These are phyloP conservation scores for Clarireedia hainanense DNA, from an alignment of 2,329 filamentous ascomycete genomes.

Conservation along the genomic window DNA sequence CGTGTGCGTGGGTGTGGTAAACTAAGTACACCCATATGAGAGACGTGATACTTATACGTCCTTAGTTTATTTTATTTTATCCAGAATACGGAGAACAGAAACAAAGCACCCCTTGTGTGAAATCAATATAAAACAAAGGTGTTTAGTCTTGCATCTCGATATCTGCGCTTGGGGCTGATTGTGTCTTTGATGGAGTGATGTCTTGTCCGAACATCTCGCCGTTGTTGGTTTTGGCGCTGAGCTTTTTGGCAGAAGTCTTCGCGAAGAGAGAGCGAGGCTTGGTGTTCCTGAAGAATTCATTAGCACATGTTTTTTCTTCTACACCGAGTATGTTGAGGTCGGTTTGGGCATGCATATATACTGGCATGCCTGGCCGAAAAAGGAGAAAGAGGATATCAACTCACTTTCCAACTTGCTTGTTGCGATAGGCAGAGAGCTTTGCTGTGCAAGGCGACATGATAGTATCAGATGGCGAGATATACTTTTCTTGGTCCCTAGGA, in stretches of 20 bases:
- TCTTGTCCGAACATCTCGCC: constrained; percentile 20
- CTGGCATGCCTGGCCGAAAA: not conserved
- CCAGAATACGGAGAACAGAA: not conserved
- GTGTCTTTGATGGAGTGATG: not conserved
- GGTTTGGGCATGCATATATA: not conserved
- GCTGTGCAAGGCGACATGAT: constrained; percentile 83
- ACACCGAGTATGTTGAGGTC: not conserved
- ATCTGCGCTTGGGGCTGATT: too few relatives aligned
- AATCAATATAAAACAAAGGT: not conserved
- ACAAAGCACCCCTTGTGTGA: not conserved
- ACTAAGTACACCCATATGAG: not conserved
- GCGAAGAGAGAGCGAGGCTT: constrained; percentile 64
- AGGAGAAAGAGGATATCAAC: constrained; percentile 34
- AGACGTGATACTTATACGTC: constrained; percentile 8
- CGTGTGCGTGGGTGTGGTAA: too few relatives aligned
- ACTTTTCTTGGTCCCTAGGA: constrained; percentile 33
- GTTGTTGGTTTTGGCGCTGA: constrained; percentile 26
- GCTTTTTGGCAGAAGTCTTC: constrained; percentile 56
- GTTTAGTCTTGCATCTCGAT: not conserved
- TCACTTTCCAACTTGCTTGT: constrained; percentile 67
- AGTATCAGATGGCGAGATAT: constrained; percentile 78
- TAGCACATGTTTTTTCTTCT: constrained; percentile 6
- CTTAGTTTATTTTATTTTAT: not conserved
- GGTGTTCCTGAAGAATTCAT: constrained; percentile 37
- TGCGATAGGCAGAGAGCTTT: constrained; percentile 74